phyloP scores from a whole-genome alignment of 169 alveolate species.

The Ichthyophthirius multifiliis region DNA sequence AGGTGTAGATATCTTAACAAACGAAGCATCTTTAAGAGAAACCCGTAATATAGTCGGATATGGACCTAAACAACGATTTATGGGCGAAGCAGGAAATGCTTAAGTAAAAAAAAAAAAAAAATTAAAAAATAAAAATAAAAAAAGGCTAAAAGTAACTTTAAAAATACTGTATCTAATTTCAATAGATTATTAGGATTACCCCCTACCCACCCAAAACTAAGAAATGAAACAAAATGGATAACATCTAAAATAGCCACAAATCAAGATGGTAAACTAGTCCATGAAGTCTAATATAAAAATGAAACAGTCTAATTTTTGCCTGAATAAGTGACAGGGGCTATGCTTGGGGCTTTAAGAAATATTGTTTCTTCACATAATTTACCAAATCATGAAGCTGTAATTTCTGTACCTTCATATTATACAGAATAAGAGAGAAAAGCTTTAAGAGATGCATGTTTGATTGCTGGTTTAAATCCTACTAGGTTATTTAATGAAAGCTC shows the following conservation, averaged over 20 bases:
- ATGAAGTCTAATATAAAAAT: conserved; percentile 78
- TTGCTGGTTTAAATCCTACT: conserved; percentile 92
- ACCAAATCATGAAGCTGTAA: conserved; percentile 78
- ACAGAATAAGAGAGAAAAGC: conserved; percentile 92
- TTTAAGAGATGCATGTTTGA: conserved; percentile 90
- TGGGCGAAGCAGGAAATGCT: conserved; percentile 89
- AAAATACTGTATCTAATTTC: conserved; percentile 54
- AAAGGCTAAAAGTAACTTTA: conserved; percentile 52
- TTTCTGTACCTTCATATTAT: conserved; percentile 90
- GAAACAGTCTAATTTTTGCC: conserved; percentile 76
- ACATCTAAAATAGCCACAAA: conserved; percentile 62
- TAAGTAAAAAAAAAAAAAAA: conserved; percentile 30
- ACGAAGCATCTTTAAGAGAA: conserved; percentile 93
- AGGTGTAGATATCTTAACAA: conserved; percentile 93
- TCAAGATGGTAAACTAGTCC: conserved; percentile 71
- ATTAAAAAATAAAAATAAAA: conserved; percentile 14
- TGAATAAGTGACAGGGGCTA: conserved; percentile 84
- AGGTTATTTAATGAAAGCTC: conserved; percentile 94
- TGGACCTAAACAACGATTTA: conserved; percentile 87
- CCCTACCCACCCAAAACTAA: conserved; percentile 42
- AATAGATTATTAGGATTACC: conserved; percentile 61
- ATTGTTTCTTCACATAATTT: conserved; percentile 25
- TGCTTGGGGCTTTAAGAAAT: conserved; percentile 21
- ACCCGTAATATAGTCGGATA: conserved; percentile 90
- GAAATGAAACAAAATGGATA: conserved; percentile 63